phyloP scores from a whole-genome alignment of 2,329 filamentous ascomycete genomes.

The Geosmithia putterillii region DNA sequence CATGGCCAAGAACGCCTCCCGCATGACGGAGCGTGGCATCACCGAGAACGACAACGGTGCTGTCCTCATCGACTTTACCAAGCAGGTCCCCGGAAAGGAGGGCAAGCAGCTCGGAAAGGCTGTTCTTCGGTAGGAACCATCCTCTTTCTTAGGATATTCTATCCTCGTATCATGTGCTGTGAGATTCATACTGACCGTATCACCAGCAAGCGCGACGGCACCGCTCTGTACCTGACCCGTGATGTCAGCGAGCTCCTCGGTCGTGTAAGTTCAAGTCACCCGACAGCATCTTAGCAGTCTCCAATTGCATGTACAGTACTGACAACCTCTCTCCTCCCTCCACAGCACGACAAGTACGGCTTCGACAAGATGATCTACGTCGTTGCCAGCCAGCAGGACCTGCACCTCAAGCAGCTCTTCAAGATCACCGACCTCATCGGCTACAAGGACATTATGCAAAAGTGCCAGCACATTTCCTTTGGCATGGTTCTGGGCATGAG shows the following conservation, averaged over 20 bases:
- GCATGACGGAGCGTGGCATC: constrained; percentile 51
- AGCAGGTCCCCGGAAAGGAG: constrained; percentile 52
- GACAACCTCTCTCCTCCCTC: too few relatives aligned
- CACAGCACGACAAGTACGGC: constrained; percentile 42
- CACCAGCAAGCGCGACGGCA: constrained; percentile 52
- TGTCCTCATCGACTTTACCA: constrained; percentile 58
- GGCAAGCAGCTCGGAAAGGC: constrained; percentile 60
- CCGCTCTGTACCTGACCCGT: constrained; percentile 64
- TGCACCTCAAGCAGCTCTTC: constrained; percentile 63
- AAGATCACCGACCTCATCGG: constrained; percentile 66
- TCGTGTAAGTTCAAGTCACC: constrained; percentile 31
- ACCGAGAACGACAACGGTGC: constrained; percentile 61
- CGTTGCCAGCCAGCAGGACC: constrained; percentile 58
- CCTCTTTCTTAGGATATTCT: too few relatives aligned
- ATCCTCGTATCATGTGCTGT: background rate
- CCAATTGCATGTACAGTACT: background rate
- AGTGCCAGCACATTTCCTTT: constrained; percentile 66
- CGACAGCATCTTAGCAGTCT: constrained; percentile 4
- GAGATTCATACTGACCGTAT: background rate
- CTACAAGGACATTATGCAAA: constrained; percentile 52
- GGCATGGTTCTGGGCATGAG: constrained; percentile 60
- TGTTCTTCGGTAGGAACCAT: constrained; percentile 39
- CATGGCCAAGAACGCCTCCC: constrained; percentile 51
- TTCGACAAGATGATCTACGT: constrained; percentile 78
- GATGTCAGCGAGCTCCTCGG: constrained; percentile 65